Conservation (phyloP, 140 eudicot species). For the Cichorium intybus region DNA sequence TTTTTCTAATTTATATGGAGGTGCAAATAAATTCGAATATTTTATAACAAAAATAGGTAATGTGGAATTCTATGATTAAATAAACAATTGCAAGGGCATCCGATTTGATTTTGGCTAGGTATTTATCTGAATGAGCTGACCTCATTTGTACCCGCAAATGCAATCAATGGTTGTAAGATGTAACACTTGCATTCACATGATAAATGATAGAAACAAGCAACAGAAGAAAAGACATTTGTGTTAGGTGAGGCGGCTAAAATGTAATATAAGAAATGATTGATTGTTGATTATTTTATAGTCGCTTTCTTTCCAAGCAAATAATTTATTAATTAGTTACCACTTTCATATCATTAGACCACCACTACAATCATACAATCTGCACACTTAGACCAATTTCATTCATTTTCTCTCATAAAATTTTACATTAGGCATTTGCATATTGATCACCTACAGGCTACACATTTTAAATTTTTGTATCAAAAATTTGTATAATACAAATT, state of each 20-base stretch:
- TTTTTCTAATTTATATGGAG: too few species aligned
- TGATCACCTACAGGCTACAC: too few species aligned
- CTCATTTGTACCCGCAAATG: not conserved
- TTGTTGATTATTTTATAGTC: conserved; percentile 29
- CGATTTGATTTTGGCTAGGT: conserved; percentile 6
- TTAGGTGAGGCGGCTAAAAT: conserved; percentile 25
- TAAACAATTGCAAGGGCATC: not conserved
- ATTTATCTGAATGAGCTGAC: not conserved
- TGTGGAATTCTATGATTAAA: not conserved
- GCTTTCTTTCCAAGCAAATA: conserved; percentile 27
- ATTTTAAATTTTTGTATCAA: too few species aligned
- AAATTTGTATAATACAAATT: too few species aligned
- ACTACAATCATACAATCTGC: conserved; percentile 9
- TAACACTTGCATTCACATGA: conserved; percentile 15
- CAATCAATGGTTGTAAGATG: conserved; percentile 4
- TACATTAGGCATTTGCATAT: not conserved
- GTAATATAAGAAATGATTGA: conserved; percentile 39
- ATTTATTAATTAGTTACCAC: conserved; percentile 27
- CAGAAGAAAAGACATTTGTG: conserved; percentile 1
- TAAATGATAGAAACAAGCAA: not conserved
- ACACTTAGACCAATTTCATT: not conserved
- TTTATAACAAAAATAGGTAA: conserved; percentile 6
- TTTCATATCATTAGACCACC: conserved; percentile 9
- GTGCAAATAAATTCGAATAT: too few species aligned
- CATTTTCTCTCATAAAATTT: too few species aligned